Evolutionary conservation across 805 yeast genomes (phyloP).

Genomic region (Wickerhamomyces sydowiorum): DNA sequence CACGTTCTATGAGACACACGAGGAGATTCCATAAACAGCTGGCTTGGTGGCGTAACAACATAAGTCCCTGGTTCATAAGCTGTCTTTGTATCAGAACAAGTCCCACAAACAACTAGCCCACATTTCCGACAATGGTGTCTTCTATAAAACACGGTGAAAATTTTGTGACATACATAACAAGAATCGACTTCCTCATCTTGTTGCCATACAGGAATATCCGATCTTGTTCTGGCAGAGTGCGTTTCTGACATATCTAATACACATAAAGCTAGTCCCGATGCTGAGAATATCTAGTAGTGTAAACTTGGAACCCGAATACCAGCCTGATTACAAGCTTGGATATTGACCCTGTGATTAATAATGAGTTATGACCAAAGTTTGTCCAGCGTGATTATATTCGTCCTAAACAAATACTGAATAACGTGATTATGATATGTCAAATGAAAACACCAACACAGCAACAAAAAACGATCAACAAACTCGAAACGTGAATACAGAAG

Average conservation of each 20-base stretch:
- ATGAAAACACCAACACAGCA: too few species aligned
- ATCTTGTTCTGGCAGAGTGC: not conserved
- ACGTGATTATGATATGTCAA: too few species aligned
- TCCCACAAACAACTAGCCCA: conserved; percentile 72
- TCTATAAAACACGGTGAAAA: conserved; percentile 58
- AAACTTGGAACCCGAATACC: too few species aligned
- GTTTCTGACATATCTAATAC: not conserved
- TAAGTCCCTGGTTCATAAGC: conserved; percentile 54
- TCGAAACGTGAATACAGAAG: too few species aligned
- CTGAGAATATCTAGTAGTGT: too few species aligned
- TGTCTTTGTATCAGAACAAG: conserved; percentile 50
- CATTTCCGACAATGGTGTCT: conserved; percentile 83
- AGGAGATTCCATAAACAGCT: conserved; percentile 39
- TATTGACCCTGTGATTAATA: too few species aligned
- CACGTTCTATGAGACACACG: conserved; percentile 68
- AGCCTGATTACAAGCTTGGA: too few species aligned
- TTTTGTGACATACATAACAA: conserved; percentile 50
- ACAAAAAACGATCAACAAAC: too few species aligned
- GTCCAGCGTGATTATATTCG: too few species aligned
- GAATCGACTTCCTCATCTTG: conserved; percentile 46
- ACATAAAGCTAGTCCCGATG: too few species aligned
- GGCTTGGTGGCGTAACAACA: conserved; percentile 50
- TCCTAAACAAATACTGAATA: too few species aligned
- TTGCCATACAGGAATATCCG: conserved; percentile 55
- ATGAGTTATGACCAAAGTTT: too few species aligned